These are phyloP conservation scores for Solanum bukasovii DNA, from an alignment of 257 asterid species.

Conservation along the genomic window DNA sequence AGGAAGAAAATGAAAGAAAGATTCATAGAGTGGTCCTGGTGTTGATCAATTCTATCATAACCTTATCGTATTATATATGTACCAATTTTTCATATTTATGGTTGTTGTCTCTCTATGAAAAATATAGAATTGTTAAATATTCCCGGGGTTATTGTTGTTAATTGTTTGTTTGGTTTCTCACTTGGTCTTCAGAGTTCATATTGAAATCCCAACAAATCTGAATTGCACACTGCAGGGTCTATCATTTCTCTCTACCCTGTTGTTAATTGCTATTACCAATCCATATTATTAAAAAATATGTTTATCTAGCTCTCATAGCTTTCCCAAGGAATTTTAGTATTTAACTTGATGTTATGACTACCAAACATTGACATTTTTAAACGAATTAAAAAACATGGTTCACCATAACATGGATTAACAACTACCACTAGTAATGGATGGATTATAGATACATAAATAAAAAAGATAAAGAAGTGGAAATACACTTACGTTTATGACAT, in stretches of 20 bases:
- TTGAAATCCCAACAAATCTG: too few species aligned
- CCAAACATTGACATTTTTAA: neutral
- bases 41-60: neutral
- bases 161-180: too few species aligned
- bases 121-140: neutral
- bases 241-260: neutral
- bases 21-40: neutral
- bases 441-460: neutral
- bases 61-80: neutral
- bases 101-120: neutral
- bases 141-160: neutral
- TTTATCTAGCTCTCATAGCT: neutral
- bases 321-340: neutral
- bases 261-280: neutral
- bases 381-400: neutral
- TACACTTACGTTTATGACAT: neutral
- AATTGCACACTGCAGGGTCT: too few species aligned
- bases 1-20: neutral
- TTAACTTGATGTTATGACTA: neutral
- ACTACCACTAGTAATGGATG: neutral
- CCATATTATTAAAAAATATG: neutral
- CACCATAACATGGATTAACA: neutral
- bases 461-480: neutral
- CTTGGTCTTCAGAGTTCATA: accelerated
- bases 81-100: neutral